Evolutionary conservation across 805 yeast genomes (phyloP), one percentile per base, ranked within the genome.

Genomic region (Sugiyamaella qingdaonensis): DNA sequence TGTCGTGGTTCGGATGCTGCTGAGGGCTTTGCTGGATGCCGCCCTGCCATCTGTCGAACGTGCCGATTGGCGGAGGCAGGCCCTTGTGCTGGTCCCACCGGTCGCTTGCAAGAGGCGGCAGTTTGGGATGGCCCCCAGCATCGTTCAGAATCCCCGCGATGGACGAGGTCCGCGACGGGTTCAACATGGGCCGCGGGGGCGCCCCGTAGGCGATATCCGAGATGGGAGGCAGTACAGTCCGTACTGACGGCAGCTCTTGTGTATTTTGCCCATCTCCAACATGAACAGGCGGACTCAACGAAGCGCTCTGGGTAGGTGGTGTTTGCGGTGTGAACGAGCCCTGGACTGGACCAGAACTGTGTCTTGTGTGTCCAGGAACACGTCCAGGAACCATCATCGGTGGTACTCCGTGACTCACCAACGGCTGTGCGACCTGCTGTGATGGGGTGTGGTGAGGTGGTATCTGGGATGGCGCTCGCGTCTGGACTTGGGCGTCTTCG

Each of bases 151-250:
- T 55, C 31, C 55, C 53, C 11, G 56, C 31, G 32, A 58, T 56
- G 31, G 54, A 33, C 8, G 59, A 52, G n/a, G 49, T 41, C 21
- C 62, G 53, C n/a, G 48, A 41, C 11, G 63, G 57, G 10, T 49
- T 56, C 18, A 60, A 47, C n/a, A 58, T 54, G 5, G 63, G 63
- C 10, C 63, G 52, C 13, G 58, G 60, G 8, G 53, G 51, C 16
- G 34, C 21, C 24, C 19, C 50, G 29, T 41, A 31, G 46, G 42
- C 24, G 18, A 27, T 14, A 41, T 46, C 31, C n/a, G 48, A 18
- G 34, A 49, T 18, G 8, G 54, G 50, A 29, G 47, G 52, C 18
- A 37, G 47, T 1, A 39, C 43, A 13, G 51, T 46, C 29, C 43
- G 44, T 32, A 19, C 41, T 2, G 49, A 10, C 13, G 43, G 52